Base-by-base conservation (phyloP, 2,329 filamentous ascomycete genomes). In the Periconia macrospinosa region DNA sequence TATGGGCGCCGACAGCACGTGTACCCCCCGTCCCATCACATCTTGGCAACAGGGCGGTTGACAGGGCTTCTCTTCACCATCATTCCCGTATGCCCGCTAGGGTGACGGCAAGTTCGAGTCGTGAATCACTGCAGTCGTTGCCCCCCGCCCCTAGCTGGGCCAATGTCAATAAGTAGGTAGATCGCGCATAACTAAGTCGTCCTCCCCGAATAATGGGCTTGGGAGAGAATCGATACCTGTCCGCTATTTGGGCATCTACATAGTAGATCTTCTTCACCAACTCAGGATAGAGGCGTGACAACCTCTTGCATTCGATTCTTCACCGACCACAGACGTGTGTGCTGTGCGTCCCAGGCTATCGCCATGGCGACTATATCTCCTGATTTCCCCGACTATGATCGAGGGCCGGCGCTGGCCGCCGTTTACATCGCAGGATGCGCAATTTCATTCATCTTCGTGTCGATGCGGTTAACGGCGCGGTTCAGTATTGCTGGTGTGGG, bases 401-500 rank as follows among this genome's bases (percentile, higher is more conserved):
- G 60, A 49, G 60, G 60, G 10, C 37, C 53, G 10, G 52, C 55
- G 6, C 56, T 63, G 6, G 60, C 60, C 11, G 56, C 58, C 1
- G 55, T 56, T 2, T 63, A 61, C 42, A 61, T 63, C 30, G 54
- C 53, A 19, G 62, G 58, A 54, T 62, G 57, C 44, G 52, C 42
- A 1, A 18, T 65, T 10, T 49, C 56, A 11, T 54, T 59, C 23
- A 41, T 65, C 19, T 58, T 65, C 30, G 60, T 65, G 5, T 57
- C 45, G 35, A 55, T 55, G 53, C 37, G 62, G 33, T 43, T 65
- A 19, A 60, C 47, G 19, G 58, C 62, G n/a, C 45, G 62, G 7
- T 60, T 54, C 46, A 60, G 55, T 35, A 61, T 65, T 41, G 55
- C 57, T 2, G 55, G 55, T 47, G 57, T 65, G 14, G 59, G 58